Evolutionary conservation across 2,329 filamentous ascomycete species (phyloP).

Genomic region (Cladobotryum protrusum): DNA sequence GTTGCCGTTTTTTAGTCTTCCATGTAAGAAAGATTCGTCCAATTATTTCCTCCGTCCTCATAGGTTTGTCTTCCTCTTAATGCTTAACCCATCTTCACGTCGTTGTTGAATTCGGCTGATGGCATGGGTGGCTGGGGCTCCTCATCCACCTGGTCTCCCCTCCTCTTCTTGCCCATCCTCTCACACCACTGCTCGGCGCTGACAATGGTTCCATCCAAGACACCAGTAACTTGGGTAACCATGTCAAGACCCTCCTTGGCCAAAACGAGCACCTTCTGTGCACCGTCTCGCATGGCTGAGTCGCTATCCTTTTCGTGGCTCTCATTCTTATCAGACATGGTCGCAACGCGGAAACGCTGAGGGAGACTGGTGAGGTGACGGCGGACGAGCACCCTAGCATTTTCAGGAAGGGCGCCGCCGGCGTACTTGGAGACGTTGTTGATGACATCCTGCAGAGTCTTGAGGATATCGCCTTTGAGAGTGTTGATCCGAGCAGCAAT

Average conservation of each 20-base stretch:
- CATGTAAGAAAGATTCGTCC: neutral
- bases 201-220: conserved; percentile 81
- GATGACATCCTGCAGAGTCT: conserved; percentile 73
- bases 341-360: conserved; percentile 71
- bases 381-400: conserved; percentile 76
- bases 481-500: conserved; percentile 59
- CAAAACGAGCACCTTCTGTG: conserved; percentile 74
- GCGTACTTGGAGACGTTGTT: conserved; percentile 83
- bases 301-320: conserved; percentile 29
- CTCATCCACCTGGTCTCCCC: conserved; percentile 21
- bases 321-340: conserved; percentile 34
- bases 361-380: conserved; percentile 79
- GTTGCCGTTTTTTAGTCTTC: neutral
- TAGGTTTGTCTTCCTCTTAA: neutral
- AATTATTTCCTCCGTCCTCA: neutral
- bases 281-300: conserved; percentile 43
- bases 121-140: conserved; percentile 15
- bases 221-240: conserved; percentile 83
- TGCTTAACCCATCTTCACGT: conserved; percentile 24
- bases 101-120: conserved; percentile 20
- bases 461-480: conserved; percentile 65
- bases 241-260: conserved; percentile 90
- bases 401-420: conserved; percentile 84
- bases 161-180: conserved; percentile 50
- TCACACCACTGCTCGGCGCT: conserved; percentile 92